Base-by-base conservation (phyloP, 2,329 filamentous ascomycete genomes). In the Aspergillus niger region DNA sequence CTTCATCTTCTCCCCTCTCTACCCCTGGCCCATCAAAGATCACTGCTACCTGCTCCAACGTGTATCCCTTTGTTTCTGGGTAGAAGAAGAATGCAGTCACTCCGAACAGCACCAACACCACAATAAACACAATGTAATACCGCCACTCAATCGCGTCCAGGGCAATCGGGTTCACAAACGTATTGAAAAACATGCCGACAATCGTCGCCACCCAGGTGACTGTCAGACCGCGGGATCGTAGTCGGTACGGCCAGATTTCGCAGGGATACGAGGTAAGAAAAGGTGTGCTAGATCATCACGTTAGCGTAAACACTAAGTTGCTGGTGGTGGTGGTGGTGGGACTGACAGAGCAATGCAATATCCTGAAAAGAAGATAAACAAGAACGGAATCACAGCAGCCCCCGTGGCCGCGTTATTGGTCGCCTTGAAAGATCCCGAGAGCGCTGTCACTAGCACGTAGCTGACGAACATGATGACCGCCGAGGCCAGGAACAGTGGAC, bases 351-450 rank as follows among this genome's bases (percentile, higher is more conserved):
- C 68, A 22, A 71, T 66, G 15, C 66, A 65, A 20, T 71, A 71
- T 7, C 67, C 68, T 0, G 66, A 66, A 39, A 69, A 71, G 61
- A 67, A 72, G 28, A 71, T 61, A 39, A 72, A 74, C 5, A 74
- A 55, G 26, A 72, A 67, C 1, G 70, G 69, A 10, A 74, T 69
- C 1, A 72, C 70, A 1, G 69, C 69, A 3, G 62, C 69, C 6
- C 72, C 72, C 0, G 64, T 64, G 2, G 60, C 58, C 1, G 54
- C 36, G 3, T 57, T 52, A 1, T 38, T 39, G 2, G 63, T 67
- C 1, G 60, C 38, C 0, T 63, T 56, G 57, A 72, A 73, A 2
- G 60, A 59, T 0, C 64, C 71, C 0, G 66, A 70, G 0, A 74
- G 55, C 0, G 64, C 70, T 1, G 70, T 71, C 28, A 68, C 61